A percentile compares a stretch with the other conserved stretches of the same genome.
Evolutionary conservation across 75 land plant genomes (phyloP).

Genomic region (Sequoiadendron giganteum): DNA sequence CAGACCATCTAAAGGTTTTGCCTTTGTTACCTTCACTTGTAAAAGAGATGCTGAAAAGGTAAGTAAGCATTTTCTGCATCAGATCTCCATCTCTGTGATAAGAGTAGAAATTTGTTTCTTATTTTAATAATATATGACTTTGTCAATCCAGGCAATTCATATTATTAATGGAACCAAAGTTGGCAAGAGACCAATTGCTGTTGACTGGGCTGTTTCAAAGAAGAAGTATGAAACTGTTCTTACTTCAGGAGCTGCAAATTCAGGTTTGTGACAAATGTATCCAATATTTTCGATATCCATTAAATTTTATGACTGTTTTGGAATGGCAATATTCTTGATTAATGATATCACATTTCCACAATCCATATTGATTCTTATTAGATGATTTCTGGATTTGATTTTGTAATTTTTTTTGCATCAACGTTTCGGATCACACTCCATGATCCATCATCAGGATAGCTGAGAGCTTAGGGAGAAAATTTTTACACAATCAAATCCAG

Average conservation of each 20-base stretch:
- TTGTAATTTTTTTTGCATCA: too few species aligned
- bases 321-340: neutral
- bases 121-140: conserved; percentile 1
- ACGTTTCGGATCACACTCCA: too few species aligned
- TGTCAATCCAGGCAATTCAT: conserved; percentile 67
- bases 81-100: neutral
- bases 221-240: conserved; percentile 50
- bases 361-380: too few species aligned
- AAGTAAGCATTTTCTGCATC: neutral
- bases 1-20: conserved; percentile 86
- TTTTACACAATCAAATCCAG: too few species aligned
- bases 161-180: conserved; percentile 73
- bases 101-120: neutral
- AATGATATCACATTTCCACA: too few species aligned
- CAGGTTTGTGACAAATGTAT: neutral
- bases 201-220: conserved; percentile 97
- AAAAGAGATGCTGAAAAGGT: conserved; percentile 94
- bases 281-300: neutral
- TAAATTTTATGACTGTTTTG: neutral
- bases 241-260: conserved; percentile 27
- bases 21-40: conserved; percentile 89
- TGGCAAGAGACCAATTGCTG: conserved; percentile 83
- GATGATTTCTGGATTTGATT: too few species aligned
- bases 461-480: too few species aligned
- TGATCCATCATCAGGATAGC: too few species aligned